Conservation (phyloP, 352 stramenopile genomes). For the Phytopythium sindhum region DNA sequence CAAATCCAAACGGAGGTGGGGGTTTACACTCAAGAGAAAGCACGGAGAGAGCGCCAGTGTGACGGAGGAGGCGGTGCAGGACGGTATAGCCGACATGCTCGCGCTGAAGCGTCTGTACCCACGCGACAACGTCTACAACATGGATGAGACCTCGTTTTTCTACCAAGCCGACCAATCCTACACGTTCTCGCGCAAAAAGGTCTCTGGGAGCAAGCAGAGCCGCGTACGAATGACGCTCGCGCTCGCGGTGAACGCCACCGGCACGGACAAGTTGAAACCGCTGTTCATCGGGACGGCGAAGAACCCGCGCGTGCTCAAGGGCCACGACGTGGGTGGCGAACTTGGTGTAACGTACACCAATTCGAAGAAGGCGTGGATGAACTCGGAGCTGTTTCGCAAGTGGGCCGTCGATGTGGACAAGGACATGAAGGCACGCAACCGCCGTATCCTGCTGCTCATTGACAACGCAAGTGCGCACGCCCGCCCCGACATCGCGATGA, state of each 20-base stretch:
- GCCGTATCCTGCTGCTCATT: not conserved
- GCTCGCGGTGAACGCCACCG: not conserved
- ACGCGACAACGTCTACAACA: no score
- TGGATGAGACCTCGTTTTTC: no score
- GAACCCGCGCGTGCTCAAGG: slow-evolving; percentile 1
- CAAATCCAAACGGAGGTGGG: not conserved
- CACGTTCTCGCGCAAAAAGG: not conserved
- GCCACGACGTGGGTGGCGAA: not conserved
- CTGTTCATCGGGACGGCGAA: not conserved
- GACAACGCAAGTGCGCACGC: slow-evolving; percentile 7
- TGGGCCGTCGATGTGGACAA: not conserved
- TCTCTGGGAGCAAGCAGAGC: not conserved
- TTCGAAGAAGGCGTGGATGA: not conserved
- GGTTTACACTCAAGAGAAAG: not conserved
- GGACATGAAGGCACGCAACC: not conserved
- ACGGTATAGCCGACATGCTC: not conserved
- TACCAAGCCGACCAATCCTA: not conserved
- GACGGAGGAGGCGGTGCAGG: not conserved
- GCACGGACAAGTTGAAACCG: not conserved
- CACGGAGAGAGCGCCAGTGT: not conserved
- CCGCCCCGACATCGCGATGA: not conserved
- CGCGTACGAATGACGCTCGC: not conserved
- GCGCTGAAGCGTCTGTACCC: not conserved
- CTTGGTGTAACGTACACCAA: not conserved
- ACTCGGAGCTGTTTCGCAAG: not conserved